Base-by-base conservation (phyloP, 2,329 filamentous ascomycete species). In the Colletotrichum neosansevieriae region DNA sequence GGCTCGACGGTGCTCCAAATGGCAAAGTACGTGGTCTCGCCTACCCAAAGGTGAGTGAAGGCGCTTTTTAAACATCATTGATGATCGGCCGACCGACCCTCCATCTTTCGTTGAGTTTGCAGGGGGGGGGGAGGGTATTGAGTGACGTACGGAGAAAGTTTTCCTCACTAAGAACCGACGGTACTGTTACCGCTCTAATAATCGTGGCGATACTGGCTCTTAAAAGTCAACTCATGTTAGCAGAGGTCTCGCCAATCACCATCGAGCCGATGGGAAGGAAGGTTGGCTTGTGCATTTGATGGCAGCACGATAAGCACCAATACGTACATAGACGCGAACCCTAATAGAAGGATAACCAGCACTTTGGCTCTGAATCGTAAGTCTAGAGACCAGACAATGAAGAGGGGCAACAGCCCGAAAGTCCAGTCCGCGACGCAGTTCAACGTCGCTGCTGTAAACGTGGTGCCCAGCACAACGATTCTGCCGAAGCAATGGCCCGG, bases 1-100 rank as follows among this genome's bases (percentile, higher is more conserved):
- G 79, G 79, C 68, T 83, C 81, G 36, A 82, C 76, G 17, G 81
- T 81, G 2, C 79, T 82, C 81, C 81, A 84, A 67, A 83, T 81
- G n/a, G 81, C 79, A 6, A 83, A 74, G 56, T 81, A 79, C 15
- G 79, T 75, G 15, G 79, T 80, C 2, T 63, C 58, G 74, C 79
- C 64, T 67, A 17, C 1, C 36, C 3, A 7, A 10, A 32, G 4
- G 19, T 40, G 32, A 44, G n/a, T 62, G 7, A 56, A 24, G 11
- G 32, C 13, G 34, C 36, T 7, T 56, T 11, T 17, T 53, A 53
- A 53, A 32, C 12, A 1, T 3, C 42, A 21, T 9, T 32, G 6
- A 17, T 15, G 29, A 9, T 15, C 49, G 15, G 19, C 7, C 13
- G 10, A 15, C 7, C 13, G 10, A 15, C 15, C 53, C 38, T 15